A percentile compares a stretch with the other conserved stretches of the same genome.
Conservation (phyloP, 257 asterid species). For the Solanum chmielewskii region DNA sequence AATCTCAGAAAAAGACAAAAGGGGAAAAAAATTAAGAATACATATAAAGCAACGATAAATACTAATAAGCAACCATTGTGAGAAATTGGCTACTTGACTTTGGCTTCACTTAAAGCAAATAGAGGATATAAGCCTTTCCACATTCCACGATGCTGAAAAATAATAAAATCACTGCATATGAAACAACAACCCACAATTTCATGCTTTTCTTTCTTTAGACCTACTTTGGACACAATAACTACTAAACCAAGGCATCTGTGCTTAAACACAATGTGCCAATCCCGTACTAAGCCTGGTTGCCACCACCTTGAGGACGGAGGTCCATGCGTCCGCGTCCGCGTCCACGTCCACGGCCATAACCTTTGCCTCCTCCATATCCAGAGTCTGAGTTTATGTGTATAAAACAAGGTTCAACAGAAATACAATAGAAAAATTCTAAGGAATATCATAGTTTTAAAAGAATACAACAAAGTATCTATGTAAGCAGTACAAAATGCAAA, state of each 20-base stretch:
- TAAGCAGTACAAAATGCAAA: neutral
- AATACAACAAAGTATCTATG: neutral
- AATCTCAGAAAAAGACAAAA: neutral
- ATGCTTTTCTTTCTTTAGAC: slow-evolving; percentile 1
- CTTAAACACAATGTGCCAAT: slow-evolving; percentile 3
- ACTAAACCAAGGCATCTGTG: slow-evolving; percentile 15
- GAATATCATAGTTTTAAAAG: neutral
- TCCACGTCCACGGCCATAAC: slow-evolving; percentile 45
- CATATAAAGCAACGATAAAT: neutral
- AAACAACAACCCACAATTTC: slow-evolving; percentile 4
- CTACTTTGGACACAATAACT: neutral
- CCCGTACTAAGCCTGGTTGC: slow-evolving; percentile 33
- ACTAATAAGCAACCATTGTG: too few relatives aligned
- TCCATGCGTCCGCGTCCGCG: slow-evolving; percentile 57
- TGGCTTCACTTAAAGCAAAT: neutral
- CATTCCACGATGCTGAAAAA: neutral
- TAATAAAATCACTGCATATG: slow-evolving; percentile 1
- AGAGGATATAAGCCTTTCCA: slow-evolving; percentile 3
- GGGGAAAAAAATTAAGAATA: too few relatives aligned
- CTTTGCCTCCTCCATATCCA: slow-evolving; percentile 68
- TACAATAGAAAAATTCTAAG: neutral
- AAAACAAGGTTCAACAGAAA: neutral
- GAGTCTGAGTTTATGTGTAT: slow-evolving; percentile 25
- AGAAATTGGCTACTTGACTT: slow-evolving; percentile 12
- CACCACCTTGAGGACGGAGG: slow-evolving; percentile 38